Evolutionary conservation across 2,329 filamentous ascomycete species (phyloP).

Genomic region (Colletotrichum sp.): DNA sequence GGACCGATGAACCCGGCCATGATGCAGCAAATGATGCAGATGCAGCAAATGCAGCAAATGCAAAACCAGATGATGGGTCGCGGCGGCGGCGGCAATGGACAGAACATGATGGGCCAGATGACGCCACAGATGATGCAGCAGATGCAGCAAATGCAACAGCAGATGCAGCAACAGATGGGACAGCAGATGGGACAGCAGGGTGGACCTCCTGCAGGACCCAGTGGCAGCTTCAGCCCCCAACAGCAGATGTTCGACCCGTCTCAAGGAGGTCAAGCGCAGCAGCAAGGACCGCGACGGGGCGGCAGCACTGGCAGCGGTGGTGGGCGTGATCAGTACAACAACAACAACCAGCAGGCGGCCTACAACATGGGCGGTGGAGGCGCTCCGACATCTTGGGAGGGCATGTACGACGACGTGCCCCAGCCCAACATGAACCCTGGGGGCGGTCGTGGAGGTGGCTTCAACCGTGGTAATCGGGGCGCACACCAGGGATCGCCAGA

Average conservation of each 20-base stretch:
- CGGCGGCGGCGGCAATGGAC: conserved; percentile 37
- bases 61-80: conserved; percentile 54
- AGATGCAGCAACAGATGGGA: conserved; percentile 39
- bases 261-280: conserved; percentile 22
- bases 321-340: conserved; percentile 29
- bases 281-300: conserved; percentile 28
- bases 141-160: conserved; percentile 63
- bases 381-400: conserved; percentile 89
- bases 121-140: conserved; percentile 64
- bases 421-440: conserved; percentile 72
- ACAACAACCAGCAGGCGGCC: conserved; percentile 20
- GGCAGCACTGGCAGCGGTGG: conserved; percentile 16
- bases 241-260: conserved; percentile 26
- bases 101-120: conserved; percentile 47
- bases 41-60: conserved; percentile 68
- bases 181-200: conserved; percentile 48
- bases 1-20: conserved; percentile 74
- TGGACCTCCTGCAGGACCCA: conserved; percentile 21
- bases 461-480: conserved; percentile 34
- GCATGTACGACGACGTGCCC: conserved; percentile 96
- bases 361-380: conserved; percentile 50
- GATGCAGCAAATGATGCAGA: conserved; percentile 78
- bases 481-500: conserved; percentile 45
- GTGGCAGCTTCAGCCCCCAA: conserved; percentile 28
- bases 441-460: conserved; percentile 46